Base-by-base conservation (phyloP, 2,329 filamentous ascomycete species). In the Triangularia setosa region DNA sequence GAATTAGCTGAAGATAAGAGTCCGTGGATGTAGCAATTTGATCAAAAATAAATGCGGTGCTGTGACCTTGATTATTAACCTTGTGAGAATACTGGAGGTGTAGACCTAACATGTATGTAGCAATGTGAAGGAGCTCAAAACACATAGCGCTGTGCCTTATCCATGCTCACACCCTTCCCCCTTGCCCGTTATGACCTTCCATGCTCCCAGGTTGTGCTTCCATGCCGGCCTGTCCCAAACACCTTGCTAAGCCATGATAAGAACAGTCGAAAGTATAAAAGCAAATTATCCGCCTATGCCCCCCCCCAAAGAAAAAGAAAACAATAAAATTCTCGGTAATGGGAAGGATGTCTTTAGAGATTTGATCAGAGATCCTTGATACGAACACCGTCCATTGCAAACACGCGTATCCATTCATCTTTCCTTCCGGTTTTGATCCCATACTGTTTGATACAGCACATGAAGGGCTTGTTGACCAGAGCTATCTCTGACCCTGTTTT, bases 371-470 rank as follows among this genome's bases (percentile, higher is more conserved):
- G 21, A 12, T 62, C 58, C 40, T 48, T 48, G 40, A 73, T 72
- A 62, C 67, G 70, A 14, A 70, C 72, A 54, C 71, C 71, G 64
- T 70, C 70, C 60, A 73, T 54, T 33, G 64, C 69, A 63, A 70
- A 73, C 16, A 66, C 64, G 27, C 70, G 65, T 57, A 65, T 55
- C 71, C 70, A 70, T 14, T 48, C 4, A 6, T 40, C 80, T 4
- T 63, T 67, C 68, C 80, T 79, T 4, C 63, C 67, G 66, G 79
- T 78, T 4, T 63, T 67, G 14, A 81, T 74, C 5, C 90, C 90
- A 69, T 90, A 93, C 73, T 93, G 88, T 67, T 82, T 82, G 66
- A 93, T 82, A 70, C 89, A 91, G 73, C 90, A 93, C 1, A 79
- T 76, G 71, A 93, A 92, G 0, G 89, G 85, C 33, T 78, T 80